phyloP scores from a whole-genome alignment of 768 basidiomycete species.

The Panaeolus cyanescens region DNA sequence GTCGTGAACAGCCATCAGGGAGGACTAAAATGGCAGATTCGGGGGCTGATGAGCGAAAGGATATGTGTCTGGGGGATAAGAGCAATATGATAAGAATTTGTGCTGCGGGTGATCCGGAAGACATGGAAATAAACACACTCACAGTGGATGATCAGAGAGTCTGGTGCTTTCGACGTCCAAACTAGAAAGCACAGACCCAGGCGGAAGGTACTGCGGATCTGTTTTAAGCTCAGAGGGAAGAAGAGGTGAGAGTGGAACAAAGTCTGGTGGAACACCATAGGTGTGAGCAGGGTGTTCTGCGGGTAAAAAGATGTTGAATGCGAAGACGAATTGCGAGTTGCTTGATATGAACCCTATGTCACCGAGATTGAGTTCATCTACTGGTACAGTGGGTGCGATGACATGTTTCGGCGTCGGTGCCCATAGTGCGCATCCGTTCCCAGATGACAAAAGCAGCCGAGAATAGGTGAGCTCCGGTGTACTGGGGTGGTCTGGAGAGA shows the following conservation, averaged over 20 bases:
- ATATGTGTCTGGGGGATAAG: neutral
- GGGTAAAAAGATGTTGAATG: neutral
- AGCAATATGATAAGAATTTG: neutral
- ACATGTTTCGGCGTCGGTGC: neutral
- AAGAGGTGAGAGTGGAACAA: neutral
- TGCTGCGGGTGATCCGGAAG: neutral
- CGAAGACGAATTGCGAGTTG: neutral
- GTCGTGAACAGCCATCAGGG: neutral
- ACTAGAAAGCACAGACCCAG: neutral
- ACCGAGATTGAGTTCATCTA: neutral
- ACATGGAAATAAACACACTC: neutral
- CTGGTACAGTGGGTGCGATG: neutral
- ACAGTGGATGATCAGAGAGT: neutral
- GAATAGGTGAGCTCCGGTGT: neutral
- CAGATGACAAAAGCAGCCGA: neutral
- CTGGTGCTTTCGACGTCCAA: neutral
- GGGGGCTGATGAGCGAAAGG: neutral
- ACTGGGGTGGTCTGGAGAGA: neutral
- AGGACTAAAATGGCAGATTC: neutral
- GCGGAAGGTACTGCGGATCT: neutral
- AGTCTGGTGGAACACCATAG: neutral
- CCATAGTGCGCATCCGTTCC: neutral
- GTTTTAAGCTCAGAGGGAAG: neutral
- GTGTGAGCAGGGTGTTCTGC: neutral
- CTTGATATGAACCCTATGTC: neutral